Percentiles rank a stretch among this genome's conserved stretches.
phyloP scores from a whole-genome alignment of 331 rosid species.

The Malus hybrid region DNA sequence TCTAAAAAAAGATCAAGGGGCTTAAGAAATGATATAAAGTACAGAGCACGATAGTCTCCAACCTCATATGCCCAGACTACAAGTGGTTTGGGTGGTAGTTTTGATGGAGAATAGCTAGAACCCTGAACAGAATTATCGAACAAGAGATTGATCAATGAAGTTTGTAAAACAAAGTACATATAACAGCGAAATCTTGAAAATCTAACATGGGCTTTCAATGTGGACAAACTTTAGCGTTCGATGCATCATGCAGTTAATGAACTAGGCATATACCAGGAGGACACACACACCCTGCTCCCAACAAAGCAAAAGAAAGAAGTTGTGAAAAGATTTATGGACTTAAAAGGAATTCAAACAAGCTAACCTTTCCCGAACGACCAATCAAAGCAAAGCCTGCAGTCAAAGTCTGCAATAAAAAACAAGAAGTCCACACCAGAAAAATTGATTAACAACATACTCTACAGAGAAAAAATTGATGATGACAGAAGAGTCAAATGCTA shows the following conservation, averaged over 20 bases:
- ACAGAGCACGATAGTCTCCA: too few species aligned
- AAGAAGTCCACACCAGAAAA: too few species aligned
- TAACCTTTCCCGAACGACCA: constrained; percentile 71
- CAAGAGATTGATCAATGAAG: background rate
- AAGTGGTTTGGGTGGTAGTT: constrained; percentile 76
- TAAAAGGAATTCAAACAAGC: background rate
- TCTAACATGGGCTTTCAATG: background rate
- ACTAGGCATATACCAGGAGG: background rate
- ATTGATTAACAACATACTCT: background rate
- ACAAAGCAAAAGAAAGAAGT: background rate
- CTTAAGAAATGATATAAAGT: too few species aligned
- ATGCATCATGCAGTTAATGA: background rate
- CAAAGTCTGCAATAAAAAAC: constrained; percentile 54
- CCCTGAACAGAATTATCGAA: constrained; percentile 44
- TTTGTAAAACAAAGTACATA: background rate
- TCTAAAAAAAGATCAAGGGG: background rate
- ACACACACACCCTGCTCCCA: background rate
- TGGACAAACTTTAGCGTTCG: background rate
- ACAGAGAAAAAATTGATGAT: background rate
- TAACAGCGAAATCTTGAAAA: background rate
- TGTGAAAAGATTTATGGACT: background rate
- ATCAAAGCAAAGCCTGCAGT: constrained; percentile 78
- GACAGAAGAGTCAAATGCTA: constrained; percentile 19
- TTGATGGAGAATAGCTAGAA: constrained; percentile 58
- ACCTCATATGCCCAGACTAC: constrained; percentile 98